phyloP scores from a whole-genome alignment of 2,329 filamentous ascomycete genomes.

The Cladosporium sphaerospermum region DNA sequence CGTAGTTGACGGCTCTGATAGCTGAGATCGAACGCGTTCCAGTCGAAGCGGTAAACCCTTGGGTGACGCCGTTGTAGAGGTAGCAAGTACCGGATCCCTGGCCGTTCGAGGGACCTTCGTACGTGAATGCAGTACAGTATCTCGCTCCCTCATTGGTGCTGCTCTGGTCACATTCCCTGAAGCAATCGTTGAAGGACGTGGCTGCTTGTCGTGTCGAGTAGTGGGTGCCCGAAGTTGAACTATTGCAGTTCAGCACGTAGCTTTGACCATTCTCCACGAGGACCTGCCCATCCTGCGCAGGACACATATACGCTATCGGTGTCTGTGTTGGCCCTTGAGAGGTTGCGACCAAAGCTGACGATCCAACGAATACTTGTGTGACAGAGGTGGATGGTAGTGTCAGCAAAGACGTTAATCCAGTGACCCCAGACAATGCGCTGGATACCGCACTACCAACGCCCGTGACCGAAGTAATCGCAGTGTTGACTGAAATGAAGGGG shows the following conservation, averaged over 20 bases:
- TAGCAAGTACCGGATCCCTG: slow-evolving; percentile 20
- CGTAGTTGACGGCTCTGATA: slow-evolving; percentile 20
- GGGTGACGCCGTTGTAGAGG: slow-evolving; percentile 17
- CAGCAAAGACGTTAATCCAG: no score
- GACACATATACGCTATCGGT: slow-evolving; percentile 15
- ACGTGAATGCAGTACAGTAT: slow-evolving; percentile 22
- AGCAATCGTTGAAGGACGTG: slow-evolving; percentile 21
- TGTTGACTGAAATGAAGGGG: no score
- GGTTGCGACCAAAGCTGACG: slow-evolving; percentile 15
- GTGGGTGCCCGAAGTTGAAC: slow-evolving; percentile 13
- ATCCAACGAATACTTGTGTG: not conserved
- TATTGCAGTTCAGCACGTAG: slow-evolving; percentile 19
- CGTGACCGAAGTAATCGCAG: no score
- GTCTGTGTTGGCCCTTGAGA: slow-evolving; percentile 17
- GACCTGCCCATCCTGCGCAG: slow-evolving; percentile 15
- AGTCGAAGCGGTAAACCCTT: slow-evolving; percentile 12
- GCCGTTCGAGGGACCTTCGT: slow-evolving; percentile 15
- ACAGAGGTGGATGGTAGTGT: not conserved
- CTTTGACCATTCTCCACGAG: slow-evolving; percentile 18
- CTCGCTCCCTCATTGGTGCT: slow-evolving; percentile 14
- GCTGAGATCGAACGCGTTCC: slow-evolving; percentile 14
- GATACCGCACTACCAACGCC: no score
- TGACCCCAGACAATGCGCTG: no score
- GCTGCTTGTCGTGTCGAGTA: slow-evolving; percentile 13
- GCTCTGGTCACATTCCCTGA: slow-evolving; percentile 17